Percentiles rank a stretch among this genome's conserved stretches.
Conservation (phyloP, 768 basidiomycete species). For the Lentinula detonsa region DNA sequence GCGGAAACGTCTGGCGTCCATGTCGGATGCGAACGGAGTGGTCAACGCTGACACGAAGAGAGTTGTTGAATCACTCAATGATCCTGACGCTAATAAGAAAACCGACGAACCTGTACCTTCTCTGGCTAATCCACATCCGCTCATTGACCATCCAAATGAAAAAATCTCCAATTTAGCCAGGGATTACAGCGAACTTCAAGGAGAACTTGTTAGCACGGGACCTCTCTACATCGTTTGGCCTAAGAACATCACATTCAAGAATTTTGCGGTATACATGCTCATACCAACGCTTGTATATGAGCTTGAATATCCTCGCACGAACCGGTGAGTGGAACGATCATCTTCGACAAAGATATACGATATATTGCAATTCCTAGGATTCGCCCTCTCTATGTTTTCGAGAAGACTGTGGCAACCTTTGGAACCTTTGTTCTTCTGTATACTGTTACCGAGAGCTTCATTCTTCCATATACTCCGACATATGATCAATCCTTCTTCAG, state of each 20-base stretch:
- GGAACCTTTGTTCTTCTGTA: conserved; percentile 95
- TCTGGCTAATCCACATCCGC: conserved; percentile 28
- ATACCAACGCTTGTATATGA: conserved; percentile 95
- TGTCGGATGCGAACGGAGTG: conserved; percentile 15
- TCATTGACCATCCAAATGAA: conserved; percentile 62
- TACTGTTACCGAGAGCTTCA: conserved; percentile 90
- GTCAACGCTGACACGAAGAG: conserved; percentile 16
- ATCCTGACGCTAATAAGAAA: background rate
- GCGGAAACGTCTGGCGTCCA: conserved; percentile 48
- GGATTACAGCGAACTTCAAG: conserved; percentile 70
- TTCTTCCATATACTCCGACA: conserved; percentile 74
- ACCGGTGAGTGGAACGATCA: conserved; percentile 41
- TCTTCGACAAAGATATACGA: background rate
- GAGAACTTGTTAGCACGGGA: conserved; percentile 72
- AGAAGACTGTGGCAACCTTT: conserved; percentile 83
- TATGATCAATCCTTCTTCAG: conserved; percentile 64
- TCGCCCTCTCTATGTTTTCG: conserved; percentile 77
- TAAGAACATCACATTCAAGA: conserved; percentile 71
- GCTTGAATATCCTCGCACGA: conserved; percentile 91
- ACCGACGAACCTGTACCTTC: conserved; percentile 3
- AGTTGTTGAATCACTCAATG: background rate
- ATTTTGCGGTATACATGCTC: conserved; percentile 82
- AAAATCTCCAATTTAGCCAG: conserved; percentile 64
- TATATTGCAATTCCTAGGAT: conserved; percentile 30
- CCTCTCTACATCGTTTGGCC: conserved; percentile 71